Percentiles rank a stretch among this genome's conserved stretches.
Evolutionary conservation across 2,329 filamentous ascomycete species (phyloP).

Genomic region (Colletotrichum higginsianum): DNA sequence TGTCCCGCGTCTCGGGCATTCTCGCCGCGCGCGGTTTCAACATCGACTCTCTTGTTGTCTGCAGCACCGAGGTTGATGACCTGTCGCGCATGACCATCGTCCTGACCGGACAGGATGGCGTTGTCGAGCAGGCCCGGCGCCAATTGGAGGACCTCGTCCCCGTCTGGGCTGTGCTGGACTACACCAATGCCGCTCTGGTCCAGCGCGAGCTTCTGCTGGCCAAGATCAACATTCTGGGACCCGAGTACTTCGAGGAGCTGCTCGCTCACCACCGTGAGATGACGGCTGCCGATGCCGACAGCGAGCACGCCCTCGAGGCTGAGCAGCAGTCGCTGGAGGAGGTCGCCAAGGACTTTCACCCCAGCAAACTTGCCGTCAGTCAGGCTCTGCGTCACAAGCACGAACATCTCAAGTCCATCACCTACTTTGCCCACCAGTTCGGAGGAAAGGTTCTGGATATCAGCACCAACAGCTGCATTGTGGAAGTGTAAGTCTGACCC

Average conservation of each 20-base stretch:
- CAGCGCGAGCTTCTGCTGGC: constrained; percentile 96
- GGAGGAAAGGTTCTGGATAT: constrained; percentile 98
- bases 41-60: constrained; percentile 98
- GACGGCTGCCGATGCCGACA: constrained; percentile 59
- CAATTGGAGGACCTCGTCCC: constrained; percentile 97
- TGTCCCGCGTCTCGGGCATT: constrained; percentile 96
- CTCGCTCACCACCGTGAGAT: constrained; percentile 97
- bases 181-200: constrained; percentile 91
- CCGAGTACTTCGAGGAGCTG: constrained; percentile 98
- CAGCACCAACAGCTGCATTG: constrained; percentile 98
- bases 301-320: constrained; percentile 61
- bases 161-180: constrained; percentile 98
- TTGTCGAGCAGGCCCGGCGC: constrained; percentile 95
- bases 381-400: constrained; percentile 97
- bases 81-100: constrained; percentile 99
- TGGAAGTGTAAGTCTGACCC: constrained; percentile 84
- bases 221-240: constrained; percentile 96
- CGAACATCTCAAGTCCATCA: constrained; percentile 96
- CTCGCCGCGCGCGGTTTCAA: constrained; percentile 97
- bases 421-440: constrained; percentile 97
- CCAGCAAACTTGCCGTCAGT: constrained; percentile 85
- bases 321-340: constrained; percentile 61
- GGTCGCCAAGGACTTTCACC: constrained; percentile 83
- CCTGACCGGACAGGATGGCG: constrained; percentile 93
- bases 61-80: constrained; percentile 97